phyloP scores from a whole-genome alignment of 768 basidiomycete species.

The Lentinula raphanica region DNA sequence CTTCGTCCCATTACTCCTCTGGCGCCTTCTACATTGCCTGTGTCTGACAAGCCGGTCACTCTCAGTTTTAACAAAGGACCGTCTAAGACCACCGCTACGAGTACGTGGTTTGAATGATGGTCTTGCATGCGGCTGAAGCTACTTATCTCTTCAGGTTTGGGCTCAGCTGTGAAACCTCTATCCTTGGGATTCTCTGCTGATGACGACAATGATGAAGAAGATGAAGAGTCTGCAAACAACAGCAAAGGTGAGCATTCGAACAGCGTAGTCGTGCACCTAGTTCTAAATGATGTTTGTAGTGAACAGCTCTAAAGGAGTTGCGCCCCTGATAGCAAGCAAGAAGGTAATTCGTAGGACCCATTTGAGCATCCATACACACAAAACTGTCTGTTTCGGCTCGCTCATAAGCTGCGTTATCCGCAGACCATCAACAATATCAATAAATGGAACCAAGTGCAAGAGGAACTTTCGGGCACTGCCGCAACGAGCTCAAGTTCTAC shows the following conservation, averaged over 20 bases:
- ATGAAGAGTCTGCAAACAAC: constrained; percentile 29
- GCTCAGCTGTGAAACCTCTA: constrained; percentile 30
- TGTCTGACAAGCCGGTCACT: constrained; percentile 79
- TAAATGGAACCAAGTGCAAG: constrained; percentile 97
- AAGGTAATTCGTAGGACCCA: constrained; percentile 48
- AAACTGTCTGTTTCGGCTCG: not conserved
- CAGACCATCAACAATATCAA: constrained; percentile 87
- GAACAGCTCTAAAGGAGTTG: constrained; percentile 56
- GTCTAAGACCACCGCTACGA: constrained; percentile 23
- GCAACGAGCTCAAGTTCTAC: constrained; percentile 20
- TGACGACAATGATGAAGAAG: constrained; percentile 48
- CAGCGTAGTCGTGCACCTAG: not conserved
- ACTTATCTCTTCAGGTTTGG: constrained; percentile 11
- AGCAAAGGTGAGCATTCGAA: constrained; percentile 44
- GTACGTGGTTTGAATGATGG: constrained; percentile 14
- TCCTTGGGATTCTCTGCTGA: constrained; percentile 66
- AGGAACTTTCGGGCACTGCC: constrained; percentile 61
- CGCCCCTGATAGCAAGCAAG: constrained; percentile 78
- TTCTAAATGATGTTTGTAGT: not conserved
- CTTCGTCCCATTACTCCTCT: constrained; percentile 28
- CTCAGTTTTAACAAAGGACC: constrained; percentile 63
- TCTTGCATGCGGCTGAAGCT: constrained; percentile 3
- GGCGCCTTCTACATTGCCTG: constrained; percentile 63
- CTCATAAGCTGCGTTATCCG: constrained; percentile 6
- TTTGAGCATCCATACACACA: not conserved